phyloP scores from a whole-genome alignment of 2,329 filamentous ascomycete species.

The Aspergillus fumigatiaffinis region DNA sequence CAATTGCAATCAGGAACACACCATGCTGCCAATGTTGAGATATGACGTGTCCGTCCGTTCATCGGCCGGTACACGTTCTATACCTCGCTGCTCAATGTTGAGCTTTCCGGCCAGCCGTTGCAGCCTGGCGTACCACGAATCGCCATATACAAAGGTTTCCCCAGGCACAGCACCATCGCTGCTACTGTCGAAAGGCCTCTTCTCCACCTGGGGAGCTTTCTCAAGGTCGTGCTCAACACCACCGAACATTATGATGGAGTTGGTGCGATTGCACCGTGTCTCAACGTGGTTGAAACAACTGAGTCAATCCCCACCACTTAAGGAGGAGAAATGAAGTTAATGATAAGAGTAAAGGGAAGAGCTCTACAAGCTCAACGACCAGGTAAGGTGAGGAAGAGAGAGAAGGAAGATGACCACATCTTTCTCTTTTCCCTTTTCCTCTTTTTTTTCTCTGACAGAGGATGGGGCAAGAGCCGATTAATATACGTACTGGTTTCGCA shows the following conservation, averaged over 20 bases:
- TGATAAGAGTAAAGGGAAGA: conserved; percentile 11
- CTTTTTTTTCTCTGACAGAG: conserved; percentile 10
- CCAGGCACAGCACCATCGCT: conserved; percentile 51
- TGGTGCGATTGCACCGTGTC: conserved; percentile 11
- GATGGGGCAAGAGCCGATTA: conserved; percentile 7
- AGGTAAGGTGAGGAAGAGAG: conserved; percentile 10
- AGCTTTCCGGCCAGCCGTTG: conserved; percentile 62
- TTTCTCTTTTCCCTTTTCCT: conserved; percentile 14
- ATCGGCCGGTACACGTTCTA: conserved; percentile 68
- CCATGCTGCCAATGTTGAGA: conserved; percentile 67
- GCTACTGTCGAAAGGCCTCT: conserved; percentile 28
- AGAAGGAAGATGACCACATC: conserved; percentile 17
- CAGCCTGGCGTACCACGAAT: conserved; percentile 54
- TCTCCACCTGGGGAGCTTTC: conserved; percentile 29
- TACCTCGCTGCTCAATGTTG: conserved; percentile 69
- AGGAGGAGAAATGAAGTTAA: conserved; percentile 8
- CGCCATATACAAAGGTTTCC: conserved; percentile 56
- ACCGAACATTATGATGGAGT: conserved; percentile 17
- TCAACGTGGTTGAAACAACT: neutral
- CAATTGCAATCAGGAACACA: conserved; percentile 39
- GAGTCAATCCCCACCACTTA: conserved; percentile 10
- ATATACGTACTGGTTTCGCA: conserved; percentile 4
- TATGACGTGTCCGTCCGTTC: conserved; percentile 64
- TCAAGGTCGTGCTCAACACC: conserved; percentile 27
- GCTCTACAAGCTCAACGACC: conserved; percentile 18